phyloP scores from a whole-genome alignment of 1,284 basidiomycete species.

The Somion occarium region DNA sequence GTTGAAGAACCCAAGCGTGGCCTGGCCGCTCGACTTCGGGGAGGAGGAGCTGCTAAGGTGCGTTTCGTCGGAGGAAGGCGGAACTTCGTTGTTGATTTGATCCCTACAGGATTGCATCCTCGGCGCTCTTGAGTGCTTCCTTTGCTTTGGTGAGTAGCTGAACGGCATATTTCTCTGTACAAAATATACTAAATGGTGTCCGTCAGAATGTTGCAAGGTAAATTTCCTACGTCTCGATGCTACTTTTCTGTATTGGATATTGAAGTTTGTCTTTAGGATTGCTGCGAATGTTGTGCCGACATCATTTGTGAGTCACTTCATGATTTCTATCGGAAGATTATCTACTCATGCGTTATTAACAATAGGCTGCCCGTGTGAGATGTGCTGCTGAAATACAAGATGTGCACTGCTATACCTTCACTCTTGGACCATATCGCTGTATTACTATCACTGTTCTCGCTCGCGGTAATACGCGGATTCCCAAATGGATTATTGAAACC shows the following conservation, averaged over 20 bases:
- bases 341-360: background rate
- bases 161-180: too few relatives aligned
- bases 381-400: slow-evolving; percentile 31
- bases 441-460: too few relatives aligned
- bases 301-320: slow-evolving; percentile 36
- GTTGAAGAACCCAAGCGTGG: slow-evolving; percentile 28
- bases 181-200: background rate
- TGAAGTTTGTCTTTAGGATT: slow-evolving; percentile 24
- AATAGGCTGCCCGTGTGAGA: slow-evolving; percentile 40
- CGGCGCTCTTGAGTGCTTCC: slow-evolving; percentile 52
- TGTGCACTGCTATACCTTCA: too few relatives aligned
- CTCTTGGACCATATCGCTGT: too few relatives aligned
- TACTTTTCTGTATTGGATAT: background rate
- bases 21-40: slow-evolving; percentile 50
- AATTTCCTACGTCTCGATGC: slow-evolving; percentile 8
- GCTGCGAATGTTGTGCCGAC: slow-evolving; percentile 39
- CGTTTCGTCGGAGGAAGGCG: slow-evolving; percentile 9
- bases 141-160: slow-evolving; percentile 54
- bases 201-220: slow-evolving; percentile 35
- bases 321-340: background rate
- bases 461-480: too few relatives aligned
- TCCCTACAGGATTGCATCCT: slow-evolving; percentile 53
- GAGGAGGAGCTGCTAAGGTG: slow-evolving; percentile 59
- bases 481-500: too few relatives aligned
- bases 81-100: slow-evolving; percentile 6